A percentile compares a stretch with the other conserved stretches of the same genome.
Conservation (phyloP, 345 rosid species). For the Geranium rotundifolium region DNA sequence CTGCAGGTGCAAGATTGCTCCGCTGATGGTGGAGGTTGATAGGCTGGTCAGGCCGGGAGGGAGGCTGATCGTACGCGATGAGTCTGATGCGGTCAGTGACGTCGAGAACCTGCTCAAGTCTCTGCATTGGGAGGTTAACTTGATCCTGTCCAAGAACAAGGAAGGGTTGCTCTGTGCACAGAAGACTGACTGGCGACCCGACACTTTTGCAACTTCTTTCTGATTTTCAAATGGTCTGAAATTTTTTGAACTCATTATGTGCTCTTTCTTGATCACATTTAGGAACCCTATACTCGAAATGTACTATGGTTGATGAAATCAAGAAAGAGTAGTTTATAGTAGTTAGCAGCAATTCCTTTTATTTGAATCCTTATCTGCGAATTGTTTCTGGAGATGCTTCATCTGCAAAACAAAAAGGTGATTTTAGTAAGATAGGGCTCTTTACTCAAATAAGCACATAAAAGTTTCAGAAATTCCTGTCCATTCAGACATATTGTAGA, state of each 20-base stretch:
- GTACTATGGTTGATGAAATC: neutral
- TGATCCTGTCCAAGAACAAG: conserved; percentile 61
- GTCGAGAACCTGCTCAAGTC: conserved; percentile 72
- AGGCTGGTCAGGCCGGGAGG: conserved; percentile 92
- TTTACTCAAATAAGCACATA: too few species aligned
- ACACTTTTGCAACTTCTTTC: conserved; percentile 21
- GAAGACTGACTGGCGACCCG: conserved; percentile 85
- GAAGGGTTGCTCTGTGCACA: conserved; percentile 89
- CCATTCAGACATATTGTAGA: too few species aligned
- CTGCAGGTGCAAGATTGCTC: conserved; percentile 66
- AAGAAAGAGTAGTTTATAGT: neutral
- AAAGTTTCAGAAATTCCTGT: too few species aligned
- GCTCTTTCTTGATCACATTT: neutral
- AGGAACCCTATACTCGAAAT: neutral
- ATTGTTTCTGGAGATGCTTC: too few species aligned
- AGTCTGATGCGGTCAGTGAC: conserved; percentile 48
- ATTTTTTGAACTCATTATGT: neutral
- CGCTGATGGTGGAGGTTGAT: conserved; percentile 83
- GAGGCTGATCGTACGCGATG: conserved; percentile 61
- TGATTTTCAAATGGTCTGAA: conserved; percentile 14
- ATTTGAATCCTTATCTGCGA: too few species aligned
- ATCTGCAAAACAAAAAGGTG: too few species aligned
- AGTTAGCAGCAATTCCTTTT: neutral
- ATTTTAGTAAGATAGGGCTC: too few species aligned
- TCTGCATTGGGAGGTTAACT: conserved; percentile 67